phyloP scores from a whole-genome alignment of 345 rosid species.

The Dipteronia sinensis region DNA sequence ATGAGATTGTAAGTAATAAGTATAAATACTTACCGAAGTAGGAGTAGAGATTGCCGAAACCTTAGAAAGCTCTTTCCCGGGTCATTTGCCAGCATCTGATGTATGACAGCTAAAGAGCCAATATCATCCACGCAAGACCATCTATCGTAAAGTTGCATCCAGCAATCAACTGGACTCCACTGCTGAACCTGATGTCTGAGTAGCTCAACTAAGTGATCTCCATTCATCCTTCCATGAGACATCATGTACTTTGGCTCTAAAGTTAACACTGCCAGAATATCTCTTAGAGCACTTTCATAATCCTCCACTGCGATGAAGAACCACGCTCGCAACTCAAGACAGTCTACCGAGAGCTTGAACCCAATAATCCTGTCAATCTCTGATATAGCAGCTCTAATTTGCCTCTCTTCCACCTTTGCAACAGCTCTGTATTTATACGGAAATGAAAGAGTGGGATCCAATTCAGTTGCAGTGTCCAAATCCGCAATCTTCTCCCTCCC shows the following conservation, averaged over 20 bases:
- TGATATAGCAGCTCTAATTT: constrained; percentile 57
- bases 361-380: constrained; percentile 69
- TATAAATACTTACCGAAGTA: constrained; percentile 60
- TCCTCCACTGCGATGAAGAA: constrained; percentile 68
- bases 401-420: constrained; percentile 55
- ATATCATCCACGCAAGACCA: constrained; percentile 98
- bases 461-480: constrained; percentile 65
- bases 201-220: constrained; percentile 58
- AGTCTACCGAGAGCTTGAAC: constrained; percentile 73
- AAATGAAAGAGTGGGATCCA: constrained; percentile 79
- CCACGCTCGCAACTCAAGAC: constrained; percentile 91
- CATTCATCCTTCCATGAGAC: constrained; percentile 61
- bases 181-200: constrained; percentile 45
- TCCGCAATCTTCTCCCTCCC: constrained; percentile 65
- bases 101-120: constrained; percentile 83
- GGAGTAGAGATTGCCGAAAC: constrained; percentile 92
- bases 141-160: constrained; percentile 83
- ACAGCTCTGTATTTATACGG: constrained; percentile 88
- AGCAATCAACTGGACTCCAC: constrained; percentile 73
- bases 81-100: constrained; percentile 82
- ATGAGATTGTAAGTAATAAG: constrained; percentile 9
- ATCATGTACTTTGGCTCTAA: constrained; percentile 69
- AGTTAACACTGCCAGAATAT: constrained; percentile 65
- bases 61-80: constrained; percentile 71
- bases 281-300: constrained; percentile 70